Percentiles rank a stretch among this genome's conserved stretches.
Conservation (phyloP, 371 early-diverging fungal genomes). For the Basidiobolus meristosporus region DNA sequence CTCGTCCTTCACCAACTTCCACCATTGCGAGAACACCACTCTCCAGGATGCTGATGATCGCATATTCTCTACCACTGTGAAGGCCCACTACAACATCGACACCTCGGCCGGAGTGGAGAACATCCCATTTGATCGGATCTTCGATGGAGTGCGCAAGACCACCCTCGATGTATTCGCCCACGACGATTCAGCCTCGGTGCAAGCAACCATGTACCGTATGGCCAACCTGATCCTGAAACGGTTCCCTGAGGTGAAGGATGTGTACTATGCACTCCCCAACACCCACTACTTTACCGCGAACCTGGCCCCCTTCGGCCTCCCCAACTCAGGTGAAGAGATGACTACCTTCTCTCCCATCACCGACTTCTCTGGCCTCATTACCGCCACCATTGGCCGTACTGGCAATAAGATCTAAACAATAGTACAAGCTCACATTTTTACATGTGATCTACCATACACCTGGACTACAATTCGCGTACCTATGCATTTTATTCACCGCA, state of each 20-base stretch:
- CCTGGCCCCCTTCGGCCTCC: slow-evolving; percentile 47
- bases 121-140: slow-evolving; percentile 22
- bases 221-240: slow-evolving; percentile 37
- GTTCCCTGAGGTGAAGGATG: slow-evolving; percentile 35
- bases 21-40: too few relatives aligned
- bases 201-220: slow-evolving; percentile 50
- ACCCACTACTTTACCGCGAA: slow-evolving; percentile 67
- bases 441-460: too few relatives aligned
- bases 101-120: slow-evolving; percentile 43
- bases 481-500: too few relatives aligned
- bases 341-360: slow-evolving; percentile 55
- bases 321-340: slow-evolving; percentile 42
- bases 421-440: too few relatives aligned
- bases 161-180: slow-evolving; percentile 42
- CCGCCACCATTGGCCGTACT: too few relatives aligned
- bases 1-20: too few relatives aligned
- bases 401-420: too few relatives aligned
- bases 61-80: slow-evolving; percentile 61
- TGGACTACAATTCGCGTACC: too few relatives aligned
- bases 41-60: too few relatives aligned
- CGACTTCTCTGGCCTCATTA: slow-evolving; percentile 67
- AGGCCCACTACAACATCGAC: slow-evolving; percentile 53
- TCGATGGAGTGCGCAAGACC: slow-evolving; percentile 29
- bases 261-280: slow-evolving; percentile 65
- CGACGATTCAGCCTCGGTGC: too few relatives aligned